Conservation (phyloP, 192 early-diverging fungal genomes). For the Ramicandelaber brevisporus region DNA sequence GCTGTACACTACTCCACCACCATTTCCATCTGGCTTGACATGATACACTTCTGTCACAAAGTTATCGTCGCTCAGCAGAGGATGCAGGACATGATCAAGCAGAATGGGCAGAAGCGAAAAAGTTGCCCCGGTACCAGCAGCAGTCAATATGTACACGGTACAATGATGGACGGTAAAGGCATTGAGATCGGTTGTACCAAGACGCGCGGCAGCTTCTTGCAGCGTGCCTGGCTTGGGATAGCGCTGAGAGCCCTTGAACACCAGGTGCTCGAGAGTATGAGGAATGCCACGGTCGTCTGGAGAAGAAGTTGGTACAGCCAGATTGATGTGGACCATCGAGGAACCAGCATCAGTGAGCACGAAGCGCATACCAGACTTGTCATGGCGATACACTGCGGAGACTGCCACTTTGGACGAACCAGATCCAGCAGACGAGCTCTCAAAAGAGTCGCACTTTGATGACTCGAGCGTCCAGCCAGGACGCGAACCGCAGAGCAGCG, state of each 20-base stretch:
- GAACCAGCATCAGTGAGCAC: constrained; percentile 33
- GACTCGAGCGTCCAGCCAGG: too few relatives aligned
- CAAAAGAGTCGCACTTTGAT: too few relatives aligned
- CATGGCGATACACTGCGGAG: constrained; percentile 21
- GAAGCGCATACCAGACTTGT: constrained; percentile 19
- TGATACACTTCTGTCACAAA: constrained; percentile 66
- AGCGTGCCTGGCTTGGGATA: constrained; percentile 43
- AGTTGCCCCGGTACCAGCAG: constrained; percentile 36
- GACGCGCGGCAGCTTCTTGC: constrained; percentile 43
- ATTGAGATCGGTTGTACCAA: constrained; percentile 53
- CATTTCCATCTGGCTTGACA: constrained; percentile 32
- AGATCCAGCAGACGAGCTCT: too few relatives aligned
- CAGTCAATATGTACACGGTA: constrained; percentile 43
- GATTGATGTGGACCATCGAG: constrained; percentile 33
- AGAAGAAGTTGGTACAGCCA: constrained; percentile 48
- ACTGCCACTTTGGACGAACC: too few relatives aligned
- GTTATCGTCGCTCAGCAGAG: constrained; percentile 38
- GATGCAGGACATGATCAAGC: constrained; percentile 56
- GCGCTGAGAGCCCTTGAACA: constrained; percentile 55
- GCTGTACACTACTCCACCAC: constrained; percentile 56
- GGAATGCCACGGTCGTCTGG: constrained; percentile 43
- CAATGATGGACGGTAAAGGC: constrained; percentile 25
- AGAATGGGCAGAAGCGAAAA: constrained; percentile 47
- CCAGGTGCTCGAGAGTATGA: constrained; percentile 60
- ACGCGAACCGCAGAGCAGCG: too few relatives aligned